Percentiles rank a stretch among this genome's conserved stretches.
These are phyloP conservation scores for Pseudocercospora fijiensis DNA, from an alignment of 2,329 filamentous ascomycete species.

Conservation along the genomic window DNA sequence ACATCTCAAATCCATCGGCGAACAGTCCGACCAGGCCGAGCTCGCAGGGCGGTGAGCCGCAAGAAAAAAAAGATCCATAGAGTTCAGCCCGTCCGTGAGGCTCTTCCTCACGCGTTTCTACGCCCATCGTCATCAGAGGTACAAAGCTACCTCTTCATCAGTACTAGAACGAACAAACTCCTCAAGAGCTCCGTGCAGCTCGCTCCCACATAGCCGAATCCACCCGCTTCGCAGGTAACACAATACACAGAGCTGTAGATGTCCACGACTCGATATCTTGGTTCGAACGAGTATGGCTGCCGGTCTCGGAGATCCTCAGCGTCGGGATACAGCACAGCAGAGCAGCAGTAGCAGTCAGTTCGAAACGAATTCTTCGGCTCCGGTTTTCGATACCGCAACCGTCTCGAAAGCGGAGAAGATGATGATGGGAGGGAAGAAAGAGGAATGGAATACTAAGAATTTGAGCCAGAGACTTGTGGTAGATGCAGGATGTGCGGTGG, in stretches of 20 bases:
- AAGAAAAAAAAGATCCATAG: not conserved
- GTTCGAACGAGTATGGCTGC: slow-evolving; percentile 26
- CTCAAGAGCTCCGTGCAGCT: not conserved
- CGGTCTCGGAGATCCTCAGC: slow-evolving; percentile 21
- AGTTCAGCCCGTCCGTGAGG: not conserved
- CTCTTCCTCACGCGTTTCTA: not conserved
- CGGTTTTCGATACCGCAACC: slow-evolving; percentile 10
- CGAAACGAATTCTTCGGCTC: slow-evolving; percentile 8
- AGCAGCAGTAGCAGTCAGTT: not conserved
- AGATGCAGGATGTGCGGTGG: slow-evolving; percentile 67
- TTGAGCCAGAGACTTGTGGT: slow-evolving; percentile 65
- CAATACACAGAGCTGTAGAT: slow-evolving; percentile 5
- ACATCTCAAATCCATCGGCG: too few species aligned
- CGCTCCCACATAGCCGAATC: not conserved
- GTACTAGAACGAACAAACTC: too few species aligned
- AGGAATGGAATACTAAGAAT: slow-evolving; percentile 72
- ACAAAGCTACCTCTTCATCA: not conserved
- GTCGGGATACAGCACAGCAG: slow-evolving; percentile 13
- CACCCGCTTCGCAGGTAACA: not conserved
- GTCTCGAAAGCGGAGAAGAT: slow-evolving; percentile 10
- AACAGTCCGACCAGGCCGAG: not conserved
- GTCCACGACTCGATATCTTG: slow-evolving; percentile 16
- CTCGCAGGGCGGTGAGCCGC: not conserved
- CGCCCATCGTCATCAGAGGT: not conserved
- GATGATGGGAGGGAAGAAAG: slow-evolving; percentile 7